Evolutionary conservation across 306 rosid genomes (phyloP).

Genomic region (Glycine tomentella): DNA sequence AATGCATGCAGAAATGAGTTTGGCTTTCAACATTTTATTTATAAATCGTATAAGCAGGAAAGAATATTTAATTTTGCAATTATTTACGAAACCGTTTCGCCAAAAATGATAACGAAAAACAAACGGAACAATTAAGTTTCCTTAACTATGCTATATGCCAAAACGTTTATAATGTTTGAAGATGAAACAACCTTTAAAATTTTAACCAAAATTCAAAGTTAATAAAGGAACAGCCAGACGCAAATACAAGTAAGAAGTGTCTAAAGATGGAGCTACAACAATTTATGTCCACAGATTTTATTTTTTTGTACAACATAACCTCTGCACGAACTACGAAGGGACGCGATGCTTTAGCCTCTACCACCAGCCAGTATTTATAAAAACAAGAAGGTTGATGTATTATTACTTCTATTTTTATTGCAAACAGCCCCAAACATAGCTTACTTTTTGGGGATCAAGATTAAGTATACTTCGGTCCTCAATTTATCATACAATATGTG

Average conservation of each 20-base stretch:
- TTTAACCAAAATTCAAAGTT: not conserved
- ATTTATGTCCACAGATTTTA: constrained; percentile 14
- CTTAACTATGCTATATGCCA: not conserved
- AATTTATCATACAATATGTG: too few relatives aligned
- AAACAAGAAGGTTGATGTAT: too few relatives aligned
- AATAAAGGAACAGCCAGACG: constrained; percentile 18
- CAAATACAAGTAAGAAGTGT: constrained; percentile 35
- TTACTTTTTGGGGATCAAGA: too few relatives aligned
- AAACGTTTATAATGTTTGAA: not conserved
- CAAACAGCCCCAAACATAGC: too few relatives aligned
- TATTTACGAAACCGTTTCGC: not conserved
- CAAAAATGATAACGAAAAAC: not conserved
- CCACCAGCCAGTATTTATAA: too few relatives aligned
- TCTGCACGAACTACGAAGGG: not conserved
- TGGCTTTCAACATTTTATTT: not conserved
- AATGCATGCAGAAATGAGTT: not conserved
- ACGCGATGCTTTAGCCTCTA: not conserved
- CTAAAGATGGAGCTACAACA: constrained; percentile 24
- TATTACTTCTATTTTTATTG: too few relatives aligned
- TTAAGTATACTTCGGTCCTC: too few relatives aligned
- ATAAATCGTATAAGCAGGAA: not conserved
- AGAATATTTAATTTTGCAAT: not conserved
- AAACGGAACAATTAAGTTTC: not conserved
- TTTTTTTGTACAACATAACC: constrained; percentile 13
- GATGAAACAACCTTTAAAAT: not conserved